phyloP scores from a whole-genome alignment of 495 filamentous ascomycete species.

The Xylaria venustula region DNA sequence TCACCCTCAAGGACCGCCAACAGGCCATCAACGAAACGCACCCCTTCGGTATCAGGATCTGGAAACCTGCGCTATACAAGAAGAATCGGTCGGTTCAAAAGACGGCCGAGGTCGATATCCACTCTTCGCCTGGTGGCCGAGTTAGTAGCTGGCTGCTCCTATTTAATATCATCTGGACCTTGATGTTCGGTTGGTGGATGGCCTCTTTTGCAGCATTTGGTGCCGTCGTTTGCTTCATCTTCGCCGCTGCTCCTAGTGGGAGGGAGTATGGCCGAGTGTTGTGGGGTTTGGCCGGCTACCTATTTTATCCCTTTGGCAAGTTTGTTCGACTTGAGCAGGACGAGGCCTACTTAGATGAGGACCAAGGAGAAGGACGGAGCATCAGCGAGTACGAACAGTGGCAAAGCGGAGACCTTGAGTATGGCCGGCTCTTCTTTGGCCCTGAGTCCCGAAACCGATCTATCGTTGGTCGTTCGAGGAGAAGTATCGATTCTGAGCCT shows the following conservation, averaged over 20 bases:
- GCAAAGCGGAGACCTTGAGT: constrained; percentile 96
- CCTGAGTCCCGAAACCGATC: constrained; percentile 69
- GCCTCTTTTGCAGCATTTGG: constrained; percentile 70
- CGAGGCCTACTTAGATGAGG: constrained; percentile 91
- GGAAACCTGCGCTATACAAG: constrained; percentile 98
- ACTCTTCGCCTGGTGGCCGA: constrained; percentile 86
- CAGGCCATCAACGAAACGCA: constrained; percentile 98
- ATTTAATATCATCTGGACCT: constrained; percentile 87
- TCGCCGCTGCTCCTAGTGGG: constrained; percentile 75
- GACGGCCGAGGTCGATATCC: constrained; percentile 94
- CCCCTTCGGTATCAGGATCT: constrained; percentile 96
- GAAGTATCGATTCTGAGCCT: constrained; percentile 78
- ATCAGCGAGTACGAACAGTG: constrained; percentile 99
- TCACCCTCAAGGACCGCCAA: constrained; percentile 87
- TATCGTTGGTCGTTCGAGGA: constrained; percentile 82
- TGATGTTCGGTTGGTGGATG: constrained; percentile 98
- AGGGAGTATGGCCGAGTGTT: constrained; percentile 85
- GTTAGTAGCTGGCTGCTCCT: constrained; percentile 80
- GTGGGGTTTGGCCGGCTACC: constrained; percentile 77
- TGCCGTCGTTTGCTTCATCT: constrained; percentile 72
- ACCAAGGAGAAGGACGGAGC: constrained; percentile 97
- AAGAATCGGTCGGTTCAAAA: constrained; percentile 95
- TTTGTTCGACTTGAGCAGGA: constrained; percentile 92
- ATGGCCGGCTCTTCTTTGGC: constrained; percentile 93
- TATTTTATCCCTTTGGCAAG: constrained; percentile 95